A percentile compares a stretch with the other conserved stretches of the same genome.
Conservation (phyloP, 768 basidiomycete species). For the Tulasnella calospora region DNA sequence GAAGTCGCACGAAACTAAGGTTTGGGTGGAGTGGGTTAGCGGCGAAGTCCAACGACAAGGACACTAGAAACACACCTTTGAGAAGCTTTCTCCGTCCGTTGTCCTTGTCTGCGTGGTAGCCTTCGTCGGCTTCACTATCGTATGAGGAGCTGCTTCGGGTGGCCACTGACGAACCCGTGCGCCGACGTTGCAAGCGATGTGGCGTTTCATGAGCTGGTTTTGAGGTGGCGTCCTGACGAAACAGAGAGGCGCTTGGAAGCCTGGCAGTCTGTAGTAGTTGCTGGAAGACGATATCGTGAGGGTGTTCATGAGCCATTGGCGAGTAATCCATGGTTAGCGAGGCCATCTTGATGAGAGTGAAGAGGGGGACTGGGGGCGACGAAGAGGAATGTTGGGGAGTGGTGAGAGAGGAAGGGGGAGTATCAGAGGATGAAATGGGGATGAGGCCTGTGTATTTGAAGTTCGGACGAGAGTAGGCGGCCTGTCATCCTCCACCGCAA, state of each 20-base stretch:
- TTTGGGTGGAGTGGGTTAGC: neutral
- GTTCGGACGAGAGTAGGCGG: neutral
- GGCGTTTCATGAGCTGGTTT: neutral
- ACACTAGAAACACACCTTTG: conserved; percentile 4
- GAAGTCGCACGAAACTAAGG: conserved; percentile 17
- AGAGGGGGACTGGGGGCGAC: neutral
- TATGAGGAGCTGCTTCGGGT: neutral
- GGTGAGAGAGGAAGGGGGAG: neutral
- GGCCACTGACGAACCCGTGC: neutral
- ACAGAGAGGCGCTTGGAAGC: conserved; percentile 11
- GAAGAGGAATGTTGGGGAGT: conserved; percentile 5
- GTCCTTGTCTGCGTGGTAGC: conserved; percentile 23
- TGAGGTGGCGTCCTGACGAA: neutral
- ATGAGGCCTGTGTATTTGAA: conserved; percentile 6
- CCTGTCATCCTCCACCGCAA: conserved; percentile 2
- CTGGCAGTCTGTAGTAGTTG: conserved; percentile 10
- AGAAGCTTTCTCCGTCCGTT: conserved; percentile 3
- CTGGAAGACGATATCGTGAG: conserved; percentile 25
- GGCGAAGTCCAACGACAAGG: neutral
- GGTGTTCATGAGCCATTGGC: conserved; percentile 8
- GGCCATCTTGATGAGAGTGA: conserved; percentile 6
- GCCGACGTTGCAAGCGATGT: neutral
- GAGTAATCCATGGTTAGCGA: conserved; percentile 23
- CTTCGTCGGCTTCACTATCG: conserved; percentile 21
- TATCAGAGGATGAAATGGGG: neutral